Conservation (phyloP, 495 filamentous ascomycete genomes). For the Penicillium verhagenii region DNA sequence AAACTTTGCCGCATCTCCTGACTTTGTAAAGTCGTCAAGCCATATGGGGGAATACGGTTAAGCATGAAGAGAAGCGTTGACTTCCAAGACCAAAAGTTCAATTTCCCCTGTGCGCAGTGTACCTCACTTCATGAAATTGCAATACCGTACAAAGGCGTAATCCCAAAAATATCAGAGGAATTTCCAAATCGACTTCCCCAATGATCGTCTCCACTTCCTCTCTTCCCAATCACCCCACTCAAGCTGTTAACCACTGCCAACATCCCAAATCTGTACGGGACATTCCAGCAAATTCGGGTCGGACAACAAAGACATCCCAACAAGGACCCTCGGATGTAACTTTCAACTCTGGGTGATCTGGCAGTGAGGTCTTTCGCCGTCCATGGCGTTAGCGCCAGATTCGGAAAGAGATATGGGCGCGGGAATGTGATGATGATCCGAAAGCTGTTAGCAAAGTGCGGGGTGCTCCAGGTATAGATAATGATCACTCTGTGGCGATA, state of each 20-base stretch:
- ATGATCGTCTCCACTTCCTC: not conserved
- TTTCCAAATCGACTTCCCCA: not conserved
- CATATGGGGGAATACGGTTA: not conserved
- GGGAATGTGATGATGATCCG: conserved; percentile 4
- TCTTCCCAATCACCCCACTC: not conserved
- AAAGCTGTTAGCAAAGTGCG: not conserved
- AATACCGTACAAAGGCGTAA: not conserved
- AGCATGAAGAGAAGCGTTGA: not conserved
- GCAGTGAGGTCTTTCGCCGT: not conserved
- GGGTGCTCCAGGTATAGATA: not conserved
- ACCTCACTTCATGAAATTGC: not conserved
- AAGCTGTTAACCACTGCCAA: not conserved
- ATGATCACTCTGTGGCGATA: not conserved
- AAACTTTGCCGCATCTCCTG: too few relatives aligned
- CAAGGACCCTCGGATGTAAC: conserved; percentile 22
- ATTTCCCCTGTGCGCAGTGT: not conserved
- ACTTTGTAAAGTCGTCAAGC: not conserved
- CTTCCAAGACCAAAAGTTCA: too few relatives aligned
- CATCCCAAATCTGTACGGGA: not conserved
- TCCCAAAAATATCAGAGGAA: not conserved
- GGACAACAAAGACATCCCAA: conserved; percentile 16
- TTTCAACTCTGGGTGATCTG: conserved; percentile 3
- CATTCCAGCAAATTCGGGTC: conserved; percentile 10
- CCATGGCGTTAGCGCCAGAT: not conserved
- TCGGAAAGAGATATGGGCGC: not conserved